Evolutionary conservation across 495 filamentous ascomycete genomes (phyloP).

Genomic region (Xylaria intraflava): DNA sequence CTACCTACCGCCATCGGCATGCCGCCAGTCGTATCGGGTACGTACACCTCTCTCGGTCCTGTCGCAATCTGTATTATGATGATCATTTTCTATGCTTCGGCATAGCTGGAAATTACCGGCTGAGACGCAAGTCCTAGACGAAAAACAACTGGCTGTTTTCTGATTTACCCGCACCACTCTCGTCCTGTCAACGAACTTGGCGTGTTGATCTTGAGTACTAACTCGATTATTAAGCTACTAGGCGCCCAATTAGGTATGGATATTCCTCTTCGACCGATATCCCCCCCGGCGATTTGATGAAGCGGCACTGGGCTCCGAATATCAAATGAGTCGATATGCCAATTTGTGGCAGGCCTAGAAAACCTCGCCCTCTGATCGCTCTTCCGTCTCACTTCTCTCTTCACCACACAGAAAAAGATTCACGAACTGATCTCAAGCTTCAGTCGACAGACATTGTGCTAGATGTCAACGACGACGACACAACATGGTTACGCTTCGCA

Average conservation of each 20-base stretch:
- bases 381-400: neutral
- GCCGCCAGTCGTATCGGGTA: neutral
- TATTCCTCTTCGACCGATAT: neutral
- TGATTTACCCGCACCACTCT: slow-evolving; percentile 48
- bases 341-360: slow-evolving; percentile 99
- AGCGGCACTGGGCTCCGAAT: slow-evolving; percentile 99
- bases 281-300: slow-evolving; percentile 64
- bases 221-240: slow-evolving; percentile 1
- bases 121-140: slow-evolving; percentile 74
- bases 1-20: neutral
- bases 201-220: neutral
- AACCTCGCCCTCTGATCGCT: slow-evolving; percentile 97
- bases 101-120: slow-evolving; percentile 99
- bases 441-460: slow-evolving; percentile 1
- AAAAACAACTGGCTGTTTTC: slow-evolving; percentile 81
- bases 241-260: neutral
- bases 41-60: neutral
- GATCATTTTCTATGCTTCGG: slow-evolving; percentile 65
- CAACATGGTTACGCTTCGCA: neutral
- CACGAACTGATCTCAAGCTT: neutral
- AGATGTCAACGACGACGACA: neutral
- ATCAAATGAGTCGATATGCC: slow-evolving; percentile 78
- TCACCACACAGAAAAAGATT: neutral
- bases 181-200: neutral
- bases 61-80: slow-evolving; percentile 51